Conservation (phyloP, 2,329 filamentous ascomycete genomes). For the Penicillium digitatum region DNA sequence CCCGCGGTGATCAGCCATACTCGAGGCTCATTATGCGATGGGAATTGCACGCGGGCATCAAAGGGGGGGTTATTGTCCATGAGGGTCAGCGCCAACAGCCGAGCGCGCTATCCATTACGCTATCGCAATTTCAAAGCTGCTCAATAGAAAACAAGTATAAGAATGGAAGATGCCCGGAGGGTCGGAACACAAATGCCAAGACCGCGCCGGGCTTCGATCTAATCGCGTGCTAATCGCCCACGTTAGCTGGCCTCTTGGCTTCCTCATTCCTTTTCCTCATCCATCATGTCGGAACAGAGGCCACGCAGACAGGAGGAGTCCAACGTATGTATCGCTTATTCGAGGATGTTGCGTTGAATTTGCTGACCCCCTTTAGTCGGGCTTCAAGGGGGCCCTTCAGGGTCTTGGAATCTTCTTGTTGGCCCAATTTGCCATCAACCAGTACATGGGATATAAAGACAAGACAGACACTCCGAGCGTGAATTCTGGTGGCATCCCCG, state of each 20-base stretch:
- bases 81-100: constrained; percentile 20
- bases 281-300: constrained; percentile 40
- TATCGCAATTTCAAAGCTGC: constrained; percentile 5
- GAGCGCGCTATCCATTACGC: constrained; percentile 30
- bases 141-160: neutral
- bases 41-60: constrained; percentile 49
- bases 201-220: constrained; percentile 7
- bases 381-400: constrained; percentile 48
- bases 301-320: constrained; percentile 37
- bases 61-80: constrained; percentile 36
- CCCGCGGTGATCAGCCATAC: constrained; percentile 92
- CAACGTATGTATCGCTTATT: constrained; percentile 23
- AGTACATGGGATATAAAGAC: constrained; percentile 49
- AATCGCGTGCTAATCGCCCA: constrained; percentile 1
- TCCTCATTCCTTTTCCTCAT: constrained; percentile 10
- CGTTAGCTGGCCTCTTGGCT: constrained; percentile 9
- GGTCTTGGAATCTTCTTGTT: constrained; percentile 58
- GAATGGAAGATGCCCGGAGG: neutral
- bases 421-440: constrained; percentile 55
- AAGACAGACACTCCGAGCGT: constrained; percentile 19
- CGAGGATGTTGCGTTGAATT: constrained; percentile 3
- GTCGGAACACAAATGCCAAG: constrained; percentile 6
- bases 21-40: constrained; percentile 63
- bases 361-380: constrained; percentile 36
- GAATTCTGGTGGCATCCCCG: constrained; percentile 50